Evolutionary conservation across 2,329 filamentous ascomycete species (phyloP).

Genomic region (Ophiostoma sp.): DNA sequence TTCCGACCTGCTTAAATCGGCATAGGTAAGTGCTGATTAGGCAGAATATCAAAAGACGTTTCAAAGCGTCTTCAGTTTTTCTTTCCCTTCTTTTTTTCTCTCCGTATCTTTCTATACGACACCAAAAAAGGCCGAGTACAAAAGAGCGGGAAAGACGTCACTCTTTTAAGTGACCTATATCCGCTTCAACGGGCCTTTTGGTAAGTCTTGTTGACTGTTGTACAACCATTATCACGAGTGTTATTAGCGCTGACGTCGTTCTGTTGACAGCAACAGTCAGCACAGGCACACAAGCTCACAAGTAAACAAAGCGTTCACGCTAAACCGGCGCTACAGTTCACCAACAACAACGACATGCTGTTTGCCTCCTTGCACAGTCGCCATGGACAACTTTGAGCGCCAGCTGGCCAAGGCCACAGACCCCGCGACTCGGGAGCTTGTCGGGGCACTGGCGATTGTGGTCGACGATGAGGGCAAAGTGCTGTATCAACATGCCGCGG

Average conservation of each 20-base stretch:
- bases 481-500: neutral
- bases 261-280: neutral
- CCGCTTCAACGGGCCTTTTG: neutral
- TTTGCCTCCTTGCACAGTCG: neutral
- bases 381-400: slow-evolving; percentile 3
- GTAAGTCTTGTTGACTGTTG: neutral
- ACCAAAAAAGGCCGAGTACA: neutral
- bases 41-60: neutral
- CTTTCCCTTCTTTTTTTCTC: neutral
- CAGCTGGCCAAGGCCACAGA: neutral
- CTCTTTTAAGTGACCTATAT: neutral
- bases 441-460: neutral
- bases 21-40: neutral
- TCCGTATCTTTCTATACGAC: neutral
- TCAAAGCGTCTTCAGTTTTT: neutral
- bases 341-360: neutral
- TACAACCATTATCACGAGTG: neutral
- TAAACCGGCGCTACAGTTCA: neutral
- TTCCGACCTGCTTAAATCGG: neutral
- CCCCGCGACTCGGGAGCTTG: neutral
- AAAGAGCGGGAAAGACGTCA: slow-evolving; percentile 2
- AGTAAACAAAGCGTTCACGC: neutral
- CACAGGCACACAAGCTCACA: neutral
- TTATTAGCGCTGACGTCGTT: neutral
- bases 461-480: neutral